Percentiles rank a stretch among this genome's conserved stretches.
Evolutionary conservation across 2,329 filamentous ascomycete species (phyloP).

Genomic region (Zasmidium citrigriseum): DNA sequence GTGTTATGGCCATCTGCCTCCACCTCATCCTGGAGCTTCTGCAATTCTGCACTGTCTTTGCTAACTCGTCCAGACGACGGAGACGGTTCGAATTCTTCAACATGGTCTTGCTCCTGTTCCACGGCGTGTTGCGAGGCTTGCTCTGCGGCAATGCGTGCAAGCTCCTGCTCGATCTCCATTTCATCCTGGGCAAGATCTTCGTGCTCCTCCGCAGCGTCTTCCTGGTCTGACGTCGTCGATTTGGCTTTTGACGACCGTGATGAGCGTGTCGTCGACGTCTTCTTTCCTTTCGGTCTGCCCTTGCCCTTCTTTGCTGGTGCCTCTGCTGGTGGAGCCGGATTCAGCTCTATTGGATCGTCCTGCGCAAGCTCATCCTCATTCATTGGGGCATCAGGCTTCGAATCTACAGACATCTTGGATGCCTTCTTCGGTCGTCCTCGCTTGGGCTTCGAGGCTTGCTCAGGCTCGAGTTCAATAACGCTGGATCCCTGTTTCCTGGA

Average conservation of each 20-base stretch:
- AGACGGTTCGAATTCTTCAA: conserved; percentile 39
- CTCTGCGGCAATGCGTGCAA: conserved; percentile 32
- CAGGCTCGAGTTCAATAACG: conserved; percentile 26
- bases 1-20: conserved; percentile 16
- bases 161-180: conserved; percentile 35
- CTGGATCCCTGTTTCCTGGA: conserved; percentile 30
- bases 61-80: conserved; percentile 31
- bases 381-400: conserved; percentile 4
- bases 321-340: conserved; percentile 9
- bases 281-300: conserved; percentile 28
- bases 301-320: conserved; percentile 29
- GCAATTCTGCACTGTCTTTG: conserved; percentile 24
- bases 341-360: conserved; percentile 14
- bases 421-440: conserved; percentile 22
- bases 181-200: conserved; percentile 28
- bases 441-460: conserved; percentile 29
- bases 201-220: conserved; percentile 14
- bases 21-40: conserved; percentile 23
- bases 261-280: conserved; percentile 26
- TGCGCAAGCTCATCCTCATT: conserved; percentile 2
- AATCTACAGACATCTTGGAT: conserved; percentile 14
- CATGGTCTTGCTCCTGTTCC: conserved; percentile 29
- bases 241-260: conserved; percentile 27
- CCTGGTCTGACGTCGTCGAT: conserved; percentile 18
- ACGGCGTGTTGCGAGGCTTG: conserved; percentile 27